Conservation (phyloP, 306 rosid species). For the Albizia julibrissin region DNA sequence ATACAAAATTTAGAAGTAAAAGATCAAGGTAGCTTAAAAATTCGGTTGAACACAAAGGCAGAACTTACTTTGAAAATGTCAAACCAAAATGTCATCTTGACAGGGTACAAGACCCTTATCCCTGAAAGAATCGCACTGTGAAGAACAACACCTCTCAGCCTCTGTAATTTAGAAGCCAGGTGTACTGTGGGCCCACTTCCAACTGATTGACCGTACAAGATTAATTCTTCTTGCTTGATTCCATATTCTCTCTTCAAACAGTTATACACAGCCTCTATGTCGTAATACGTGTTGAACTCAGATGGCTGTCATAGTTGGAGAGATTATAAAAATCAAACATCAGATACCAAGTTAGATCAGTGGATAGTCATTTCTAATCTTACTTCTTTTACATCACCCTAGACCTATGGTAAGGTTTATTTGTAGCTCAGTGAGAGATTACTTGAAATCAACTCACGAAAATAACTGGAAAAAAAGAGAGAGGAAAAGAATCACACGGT, state of each 20-base stretch:
- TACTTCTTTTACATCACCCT: slow-evolving; percentile 2
- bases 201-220: slow-evolving; percentile 95
- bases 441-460: neutral
- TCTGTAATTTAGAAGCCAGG: slow-evolving; percentile 74
- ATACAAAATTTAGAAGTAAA: slow-evolving; percentile 18
- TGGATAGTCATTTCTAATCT: neutral
- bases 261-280: slow-evolving; percentile 93
- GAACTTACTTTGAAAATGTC: slow-evolving; percentile 90
- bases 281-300: slow-evolving; percentile 88
- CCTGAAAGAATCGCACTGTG: slow-evolving; percentile 98
- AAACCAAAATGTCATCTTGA: slow-evolving; percentile 94
- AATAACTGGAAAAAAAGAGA: neutral
- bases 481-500: neutral
- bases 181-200: slow-evolving; percentile 98
- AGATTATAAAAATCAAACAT: slow-evolving; percentile 30
- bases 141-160: slow-evolving; percentile 90
- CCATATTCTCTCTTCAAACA: slow-evolving; percentile 80
- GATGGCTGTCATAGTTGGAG: slow-evolving; percentile 67
- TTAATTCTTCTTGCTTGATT: slow-evolving; percentile 82
- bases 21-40: slow-evolving; percentile 5
- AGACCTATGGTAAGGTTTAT: neutral
- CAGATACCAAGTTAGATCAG: slow-evolving; percentile 29
- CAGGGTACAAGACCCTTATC: slow-evolving; percentile 88
- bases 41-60: slow-evolving; percentile 5
- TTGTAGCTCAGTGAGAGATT: neutral